Evolutionary conservation across 768 basidiomycete genomes (phyloP).

Genomic region (Boletus vermiculosoides): DNA sequence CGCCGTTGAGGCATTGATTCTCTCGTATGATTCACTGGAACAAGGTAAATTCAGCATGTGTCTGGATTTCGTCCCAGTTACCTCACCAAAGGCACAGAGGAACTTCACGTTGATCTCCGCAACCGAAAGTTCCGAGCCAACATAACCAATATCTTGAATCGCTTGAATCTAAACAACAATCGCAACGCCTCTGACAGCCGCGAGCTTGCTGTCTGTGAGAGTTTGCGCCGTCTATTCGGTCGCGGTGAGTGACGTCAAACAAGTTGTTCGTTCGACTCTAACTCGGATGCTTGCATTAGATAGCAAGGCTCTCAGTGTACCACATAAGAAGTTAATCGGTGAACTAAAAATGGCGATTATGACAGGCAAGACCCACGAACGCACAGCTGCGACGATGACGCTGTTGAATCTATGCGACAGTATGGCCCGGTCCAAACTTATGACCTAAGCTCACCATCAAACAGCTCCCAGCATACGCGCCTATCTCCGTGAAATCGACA

Average conservation of each 20-base stretch:
- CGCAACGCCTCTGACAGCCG: too few species aligned
- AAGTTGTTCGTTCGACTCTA: background rate
- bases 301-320: background rate
- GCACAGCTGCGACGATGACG: background rate
- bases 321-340: background rate
- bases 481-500: background rate
- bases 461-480: background rate
- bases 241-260: background rate
- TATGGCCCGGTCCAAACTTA: background rate
- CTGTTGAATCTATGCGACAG: background rate
- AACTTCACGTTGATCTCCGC: background rate
- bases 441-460: background rate
- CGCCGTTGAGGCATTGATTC: slow-evolving; percentile 5
- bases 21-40: background rate
- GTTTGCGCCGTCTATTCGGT: background rate
- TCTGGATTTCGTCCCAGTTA: background rate
- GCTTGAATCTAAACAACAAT: too few species aligned
- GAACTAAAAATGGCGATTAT: background rate
- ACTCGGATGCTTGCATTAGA: background rate
- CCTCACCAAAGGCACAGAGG: background rate
- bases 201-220: background rate
- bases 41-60: background rate
- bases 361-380: background rate
- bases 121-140: background rate
- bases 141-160: background rate